Evolutionary conservation across 306 rosid genomes (phyloP).

Genomic region (Dalbergia oliveri): DNA sequence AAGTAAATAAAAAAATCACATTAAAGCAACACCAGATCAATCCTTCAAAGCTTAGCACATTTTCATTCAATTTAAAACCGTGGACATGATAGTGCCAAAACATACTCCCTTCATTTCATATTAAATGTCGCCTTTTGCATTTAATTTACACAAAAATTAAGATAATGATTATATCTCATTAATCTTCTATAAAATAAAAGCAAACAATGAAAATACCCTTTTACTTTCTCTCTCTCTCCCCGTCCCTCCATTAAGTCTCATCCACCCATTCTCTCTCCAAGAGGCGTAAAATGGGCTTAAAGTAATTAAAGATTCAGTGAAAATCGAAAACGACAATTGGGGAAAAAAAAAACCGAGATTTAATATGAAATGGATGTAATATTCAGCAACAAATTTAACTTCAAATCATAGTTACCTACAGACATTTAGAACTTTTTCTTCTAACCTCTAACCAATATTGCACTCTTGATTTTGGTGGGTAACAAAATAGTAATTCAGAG

Average conservation of each 20-base stretch:
- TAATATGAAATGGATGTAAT: not conserved
- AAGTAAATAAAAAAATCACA: not conserved
- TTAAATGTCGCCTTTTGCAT: too few relatives aligned
- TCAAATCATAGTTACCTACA: not conserved
- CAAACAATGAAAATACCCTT: too few relatives aligned
- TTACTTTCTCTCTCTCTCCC: too few relatives aligned
- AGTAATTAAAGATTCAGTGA: too few relatives aligned
- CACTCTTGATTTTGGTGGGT: not conserved
- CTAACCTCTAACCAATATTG: not conserved
- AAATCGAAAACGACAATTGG: too few relatives aligned
- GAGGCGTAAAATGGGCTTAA: too few relatives aligned
- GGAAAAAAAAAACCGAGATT: too few relatives aligned
- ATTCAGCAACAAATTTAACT: not conserved
- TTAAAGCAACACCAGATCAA: constrained; percentile 5
- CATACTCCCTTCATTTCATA: not conserved
- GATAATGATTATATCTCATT: too few relatives aligned
- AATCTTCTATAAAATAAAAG: too few relatives aligned
- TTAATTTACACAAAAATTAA: too few relatives aligned
- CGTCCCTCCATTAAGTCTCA: too few relatives aligned
- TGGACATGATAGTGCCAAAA: not conserved
- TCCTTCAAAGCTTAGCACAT: constrained; percentile 11
- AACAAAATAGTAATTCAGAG: constrained; percentile 21
- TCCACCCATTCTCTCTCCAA: too few relatives aligned
- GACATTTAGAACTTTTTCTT: not conserved
- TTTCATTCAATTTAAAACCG: constrained; percentile 29